phyloP scores from a whole-genome alignment of 83 land plant species.

The Picea engelmannii region DNA sequence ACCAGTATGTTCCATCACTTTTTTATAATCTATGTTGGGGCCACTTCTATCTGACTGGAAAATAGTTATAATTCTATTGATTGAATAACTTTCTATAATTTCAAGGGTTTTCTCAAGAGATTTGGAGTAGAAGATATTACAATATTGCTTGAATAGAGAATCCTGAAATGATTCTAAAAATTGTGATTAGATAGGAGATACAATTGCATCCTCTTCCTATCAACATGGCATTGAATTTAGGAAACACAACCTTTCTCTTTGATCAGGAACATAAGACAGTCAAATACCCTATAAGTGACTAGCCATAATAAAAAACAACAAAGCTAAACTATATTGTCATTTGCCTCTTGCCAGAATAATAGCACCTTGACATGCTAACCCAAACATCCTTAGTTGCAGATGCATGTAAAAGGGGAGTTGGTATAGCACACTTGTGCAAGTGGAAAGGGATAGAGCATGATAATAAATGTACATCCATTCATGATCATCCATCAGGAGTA shows the following conservation, averaged over 20 bases:
- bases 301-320: constrained; percentile 8
- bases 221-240: constrained; percentile 13
- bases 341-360: constrained; percentile 15
- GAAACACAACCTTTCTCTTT: constrained; percentile 9
- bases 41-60: too few species aligned
- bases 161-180: background rate
- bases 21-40: too few species aligned
- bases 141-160: constrained; percentile 10
- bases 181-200: background rate
- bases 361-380: constrained; percentile 15
- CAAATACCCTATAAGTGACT: constrained; percentile 17
- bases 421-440: constrained; percentile 19
- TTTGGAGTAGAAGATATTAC: constrained; percentile 10
- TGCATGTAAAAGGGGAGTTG: constrained; percentile 28
- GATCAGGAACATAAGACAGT: background rate
- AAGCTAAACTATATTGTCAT: background rate
- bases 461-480: constrained; percentile 5
- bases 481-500: background rate
- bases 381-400: constrained; percentile 16
- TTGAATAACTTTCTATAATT: background rate
- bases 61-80: too few species aligned
- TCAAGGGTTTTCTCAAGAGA: background rate
- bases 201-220: background rate
- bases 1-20: too few species aligned
- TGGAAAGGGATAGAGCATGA: constrained; percentile 14